Conservation (phyloP, 768 basidiomycete genomes). For the Suillus cothurnatus region DNA sequence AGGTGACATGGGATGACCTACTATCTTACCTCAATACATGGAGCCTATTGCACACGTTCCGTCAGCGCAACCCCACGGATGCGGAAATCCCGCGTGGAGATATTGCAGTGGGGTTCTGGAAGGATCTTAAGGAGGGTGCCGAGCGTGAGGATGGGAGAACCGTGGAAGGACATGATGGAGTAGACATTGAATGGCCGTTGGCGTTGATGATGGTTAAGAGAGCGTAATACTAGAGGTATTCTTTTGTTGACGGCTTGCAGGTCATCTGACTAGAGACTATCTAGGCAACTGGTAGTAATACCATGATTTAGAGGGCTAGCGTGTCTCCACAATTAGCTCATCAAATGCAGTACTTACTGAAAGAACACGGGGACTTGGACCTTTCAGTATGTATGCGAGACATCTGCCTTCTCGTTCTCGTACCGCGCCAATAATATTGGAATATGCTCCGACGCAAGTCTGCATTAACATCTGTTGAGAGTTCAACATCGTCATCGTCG, state of each 20-base stretch:
- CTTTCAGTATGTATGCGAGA: background rate
- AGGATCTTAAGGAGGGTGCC: conserved; percentile 46
- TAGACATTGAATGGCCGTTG: conserved; percentile 45
- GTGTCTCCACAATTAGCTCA: background rate
- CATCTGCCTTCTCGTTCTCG: too few species aligned
- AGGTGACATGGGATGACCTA: conserved; percentile 68
- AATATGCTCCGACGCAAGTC: too few species aligned
- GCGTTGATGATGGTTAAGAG: conserved; percentile 28
- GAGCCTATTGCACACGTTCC: conserved; percentile 69
- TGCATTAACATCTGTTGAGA: too few species aligned
- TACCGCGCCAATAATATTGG: too few species aligned
- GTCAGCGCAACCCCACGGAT: conserved; percentile 64
- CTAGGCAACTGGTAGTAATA: too few species aligned
- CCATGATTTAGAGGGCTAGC: background rate
- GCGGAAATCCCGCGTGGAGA: conserved; percentile 50
- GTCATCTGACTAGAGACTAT: background rate
- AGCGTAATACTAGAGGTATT: background rate
- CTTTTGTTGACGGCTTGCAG: background rate
- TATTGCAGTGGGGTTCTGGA: conserved; percentile 67
- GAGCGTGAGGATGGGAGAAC: conserved; percentile 26
- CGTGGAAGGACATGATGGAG: conserved; percentile 23
- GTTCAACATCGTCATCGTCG: too few species aligned
- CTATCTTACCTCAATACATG: conserved; percentile 73
- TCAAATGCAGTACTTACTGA: background rate
- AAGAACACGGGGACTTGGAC: background rate